Conservation (phyloP, 257 asterid species). For the Lavandula angustifolia region DNA sequence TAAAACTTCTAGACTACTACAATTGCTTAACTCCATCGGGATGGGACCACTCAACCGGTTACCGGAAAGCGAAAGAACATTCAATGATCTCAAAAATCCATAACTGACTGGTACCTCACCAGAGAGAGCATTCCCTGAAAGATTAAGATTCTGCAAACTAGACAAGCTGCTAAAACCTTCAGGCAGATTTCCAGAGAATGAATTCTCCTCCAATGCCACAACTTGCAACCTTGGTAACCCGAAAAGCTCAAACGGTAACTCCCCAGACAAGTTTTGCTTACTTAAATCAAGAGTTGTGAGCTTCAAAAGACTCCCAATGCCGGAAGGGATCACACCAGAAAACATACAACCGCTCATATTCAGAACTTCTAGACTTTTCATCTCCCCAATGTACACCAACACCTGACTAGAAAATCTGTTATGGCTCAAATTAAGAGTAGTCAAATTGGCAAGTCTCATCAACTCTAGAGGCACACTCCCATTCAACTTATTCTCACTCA, state of each 20-base stretch:
- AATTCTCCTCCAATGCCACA: conserved; percentile 65
- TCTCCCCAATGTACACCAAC: conserved; percentile 43
- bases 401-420: conserved; percentile 57
- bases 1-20: conserved; percentile 53
- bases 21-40: conserved; percentile 66
- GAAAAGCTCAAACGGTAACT: conserved; percentile 67
- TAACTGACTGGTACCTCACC: conserved; percentile 65
- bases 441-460: conserved; percentile 61
- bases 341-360: conserved; percentile 75
- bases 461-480: conserved; percentile 61
- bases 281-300: conserved; percentile 71
- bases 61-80: conserved; percentile 51
- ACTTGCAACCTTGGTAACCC: conserved; percentile 69
- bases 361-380: conserved; percentile 54
- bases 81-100: conserved; percentile 65
- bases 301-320: conserved; percentile 58
- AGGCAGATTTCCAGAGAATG: conserved; percentile 63
- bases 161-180: conserved; percentile 89
- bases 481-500: conserved; percentile 55
- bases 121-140: conserved; percentile 60
- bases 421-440: conserved; percentile 57
- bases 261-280: conserved; percentile 73
- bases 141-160: conserved; percentile 60
- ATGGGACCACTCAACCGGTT: conserved; percentile 53
- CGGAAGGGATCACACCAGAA: conserved; percentile 61